Base-by-base conservation (phyloP, 176 grass and related monocot genomes). In the Luzula sylvatica region DNA sequence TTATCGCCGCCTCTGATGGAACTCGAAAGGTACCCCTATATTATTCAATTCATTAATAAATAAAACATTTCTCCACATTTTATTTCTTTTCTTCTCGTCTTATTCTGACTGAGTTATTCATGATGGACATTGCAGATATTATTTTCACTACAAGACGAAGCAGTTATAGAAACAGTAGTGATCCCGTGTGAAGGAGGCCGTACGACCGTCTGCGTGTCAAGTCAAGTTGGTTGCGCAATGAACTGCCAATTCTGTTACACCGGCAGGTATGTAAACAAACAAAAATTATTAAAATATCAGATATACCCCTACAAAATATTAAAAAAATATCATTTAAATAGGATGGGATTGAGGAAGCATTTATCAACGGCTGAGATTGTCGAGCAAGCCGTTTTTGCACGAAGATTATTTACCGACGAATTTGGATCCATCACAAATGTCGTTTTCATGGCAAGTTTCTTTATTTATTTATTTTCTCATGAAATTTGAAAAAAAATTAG, bases 231-330 rank as follows among this genome's bases (percentile, higher is more conserved):
- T 41, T 96, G 90, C 56, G 77, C 90, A 19, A 96, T 96, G 90
- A 86, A 96, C 49, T 96, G 84, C 52, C 90, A 96, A 52, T 96
- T 96, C 72, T 96, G 90, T 66, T 96, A 89, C 68, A 96, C 84
- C 56, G 90, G 90, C 42, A 96, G 90, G 90, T 73, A 29, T 7
- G 1, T 35, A 35, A 35, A 35, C 30, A 35, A 7, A 35, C 30
- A 1, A 35, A 7, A 9, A 35, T 35, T 35, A 35, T 35, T 35
- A 7, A 35, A 35, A 35, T 35, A 35, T 7, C 9, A 9, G 30
- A 7, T 35, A 35, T 9, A 35, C 9, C 1, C 0, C 5, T 35
- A 35, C n/a, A n/a, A n/a, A n/a, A n/a, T n/a, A n/a, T n/a, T n/a
- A n/a, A n/a, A n/a, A n/a, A n/a, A n/a, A n/a, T n/a, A n/a, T n/a